Conservation (phyloP, 352 stramenopile genomes). For the Globisporangium irregulare region DNA sequence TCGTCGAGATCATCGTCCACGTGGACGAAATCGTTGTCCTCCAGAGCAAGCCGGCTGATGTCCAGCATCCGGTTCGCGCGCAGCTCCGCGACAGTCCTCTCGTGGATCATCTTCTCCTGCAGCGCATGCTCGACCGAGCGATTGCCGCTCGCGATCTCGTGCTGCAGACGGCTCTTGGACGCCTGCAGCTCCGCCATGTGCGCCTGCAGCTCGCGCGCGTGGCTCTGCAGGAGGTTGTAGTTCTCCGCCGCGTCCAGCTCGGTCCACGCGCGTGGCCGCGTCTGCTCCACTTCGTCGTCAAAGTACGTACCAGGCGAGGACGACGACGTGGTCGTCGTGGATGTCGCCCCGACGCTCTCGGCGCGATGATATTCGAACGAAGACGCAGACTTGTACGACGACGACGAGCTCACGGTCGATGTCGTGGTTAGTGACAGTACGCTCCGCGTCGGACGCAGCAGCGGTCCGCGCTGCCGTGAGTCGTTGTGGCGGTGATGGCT, state of each 20-base stretch:
- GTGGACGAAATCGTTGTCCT: conserved; percentile 24
- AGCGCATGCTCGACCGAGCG: conserved; percentile 40
- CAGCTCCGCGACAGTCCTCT: conserved; percentile 36
- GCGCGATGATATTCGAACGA: conserved; percentile 2
- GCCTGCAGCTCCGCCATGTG: conserved; percentile 62
- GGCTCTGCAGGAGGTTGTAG: conserved; percentile 58
- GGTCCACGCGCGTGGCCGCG: conserved; percentile 59
- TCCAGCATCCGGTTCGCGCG: conserved; percentile 65
- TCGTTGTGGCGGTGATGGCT: conserved; percentile 1
- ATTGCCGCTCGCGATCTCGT: conserved; percentile 49
- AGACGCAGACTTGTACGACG: background rate
- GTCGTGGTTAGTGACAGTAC: conserved; percentile 7
- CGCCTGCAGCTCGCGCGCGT: conserved; percentile 64
- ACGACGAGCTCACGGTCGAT: background rate
- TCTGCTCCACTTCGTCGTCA: conserved; percentile 8
- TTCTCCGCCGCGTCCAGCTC: conserved; percentile 55
- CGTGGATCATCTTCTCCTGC: conserved; percentile 31
- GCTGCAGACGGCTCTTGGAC: conserved; percentile 50
- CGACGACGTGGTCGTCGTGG: conserved; percentile 24
- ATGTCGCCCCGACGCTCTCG: conserved; percentile 14
- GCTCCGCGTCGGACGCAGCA: conserved; percentile 15
- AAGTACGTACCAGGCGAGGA: conserved; percentile 9
- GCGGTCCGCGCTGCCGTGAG: conserved; percentile 20
- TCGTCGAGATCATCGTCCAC: conserved; percentile 34
- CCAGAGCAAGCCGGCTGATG: conserved; percentile 56